Base-by-base conservation (phyloP, 148 eudicot genomes). In the Rhododendron henanense region DNA sequence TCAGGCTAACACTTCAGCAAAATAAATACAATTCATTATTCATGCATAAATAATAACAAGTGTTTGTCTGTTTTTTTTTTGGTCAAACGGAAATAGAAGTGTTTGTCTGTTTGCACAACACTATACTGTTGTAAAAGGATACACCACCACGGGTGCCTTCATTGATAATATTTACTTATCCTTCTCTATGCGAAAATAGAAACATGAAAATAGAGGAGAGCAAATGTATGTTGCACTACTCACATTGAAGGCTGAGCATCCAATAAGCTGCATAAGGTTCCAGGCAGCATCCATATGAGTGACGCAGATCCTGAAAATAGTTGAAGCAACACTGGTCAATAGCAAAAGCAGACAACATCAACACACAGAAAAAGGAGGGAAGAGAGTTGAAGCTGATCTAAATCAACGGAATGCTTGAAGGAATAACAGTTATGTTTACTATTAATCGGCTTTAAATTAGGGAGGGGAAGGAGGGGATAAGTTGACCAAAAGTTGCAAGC, bases 261-360 rank as follows among this genome's bases (percentile, higher is more conserved):
- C 96, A 86, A 91, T 75, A 82, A 89, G 88, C 84, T 93, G 96
- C 92, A 95, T 85, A 65, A 95, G 90, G 79, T 89, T 89, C 92
- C 94, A 91, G 10, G 93, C 89, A 53, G 91, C 90, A 88, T 91
- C 95, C 91, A 94, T 90, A 90, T 89, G 89, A 81, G 90, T 81
- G 86, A 92, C 90, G 88, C 95, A 91, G 63, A 87, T 85, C 96
- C 98, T 96, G 88, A 25, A 45, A 85, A 85, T 78, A 39, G n/a
- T 82, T 23, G 13, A 57, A 65, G 25, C n/a, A 47, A 65, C 39
- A 77, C 23, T 8, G 71, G 41, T 53, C 35, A 50, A 85, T 25
- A 39, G 76, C 81, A 25, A 53, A 84, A 11, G 45, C 33, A 83
- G 47, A n/a, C 55, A 83, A 39, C 78, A 83, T 75, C 31, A 45